Conservation (phyloP, 345 rosid species). For the Lepidium aucheri region DNA sequence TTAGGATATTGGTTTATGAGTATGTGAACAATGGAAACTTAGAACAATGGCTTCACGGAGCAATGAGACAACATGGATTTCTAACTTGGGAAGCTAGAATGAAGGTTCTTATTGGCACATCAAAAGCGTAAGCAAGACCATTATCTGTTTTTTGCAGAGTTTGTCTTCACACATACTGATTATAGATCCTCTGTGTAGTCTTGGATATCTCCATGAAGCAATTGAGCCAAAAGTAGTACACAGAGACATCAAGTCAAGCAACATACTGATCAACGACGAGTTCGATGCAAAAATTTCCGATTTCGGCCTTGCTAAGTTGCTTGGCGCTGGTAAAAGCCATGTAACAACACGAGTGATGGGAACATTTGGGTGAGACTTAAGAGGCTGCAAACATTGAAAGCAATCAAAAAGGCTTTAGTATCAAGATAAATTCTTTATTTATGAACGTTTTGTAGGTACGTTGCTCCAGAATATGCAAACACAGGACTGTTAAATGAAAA, state of each 20-base stretch:
- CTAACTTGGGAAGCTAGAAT: slow-evolving; percentile 93
- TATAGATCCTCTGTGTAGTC: slow-evolving; percentile 36
- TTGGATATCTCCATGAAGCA: slow-evolving; percentile 95
- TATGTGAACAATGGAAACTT: slow-evolving; percentile 84
- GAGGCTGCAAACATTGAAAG: neutral
- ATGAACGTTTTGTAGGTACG: slow-evolving; percentile 51
- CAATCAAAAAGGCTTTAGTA: neutral
- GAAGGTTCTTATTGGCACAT: slow-evolving; percentile 70
- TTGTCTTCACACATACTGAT: neutral
- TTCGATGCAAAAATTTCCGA: slow-evolving; percentile 92
- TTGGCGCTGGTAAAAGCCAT: slow-evolving; percentile 92
- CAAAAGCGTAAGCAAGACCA: slow-evolving; percentile 66
- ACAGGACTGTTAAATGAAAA: slow-evolving; percentile 92
- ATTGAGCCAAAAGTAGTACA: slow-evolving; percentile 98
- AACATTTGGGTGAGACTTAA: slow-evolving; percentile 64
- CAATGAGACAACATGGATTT: slow-evolving; percentile 56
- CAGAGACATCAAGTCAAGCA: slow-evolving; percentile 94
- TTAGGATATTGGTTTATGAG: slow-evolving; percentile 82
- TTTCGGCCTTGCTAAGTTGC: slow-evolving; percentile 93
- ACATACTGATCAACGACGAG: slow-evolving; percentile 75
- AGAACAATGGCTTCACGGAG: slow-evolving; percentile 92
- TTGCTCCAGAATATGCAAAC: slow-evolving; percentile 98
- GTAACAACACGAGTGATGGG: slow-evolving; percentile 99
- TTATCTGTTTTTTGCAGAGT: neutral
- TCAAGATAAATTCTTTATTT: neutral